Base-by-base conservation (phyloP, 352 stramenopile species). In the Globisporangium camurandrum region DNA sequence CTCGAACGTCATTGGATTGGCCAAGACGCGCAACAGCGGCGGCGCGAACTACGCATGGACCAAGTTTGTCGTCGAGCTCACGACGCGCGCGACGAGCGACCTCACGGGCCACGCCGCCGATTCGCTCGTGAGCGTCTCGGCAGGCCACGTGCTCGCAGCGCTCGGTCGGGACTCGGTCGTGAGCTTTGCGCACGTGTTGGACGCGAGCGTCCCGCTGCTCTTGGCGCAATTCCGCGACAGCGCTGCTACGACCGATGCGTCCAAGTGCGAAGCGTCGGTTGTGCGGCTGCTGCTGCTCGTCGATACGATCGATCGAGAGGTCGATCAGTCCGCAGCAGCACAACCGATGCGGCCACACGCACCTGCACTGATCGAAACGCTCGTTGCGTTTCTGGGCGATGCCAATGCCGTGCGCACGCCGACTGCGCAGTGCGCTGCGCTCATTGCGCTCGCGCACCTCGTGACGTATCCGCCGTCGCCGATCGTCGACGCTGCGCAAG, bases 11-110 rank as follows among this genome's bases (percentile, higher is more conserved):
- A 81, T 92, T 28, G 81, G 74, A 3, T 72, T 70, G 28, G 75
- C 75, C 26, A 88, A 82, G 46, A 69, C 71, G 5, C 73, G 80
- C 27, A 47, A 67, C 3, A 66, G 53, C 4, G 74, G 69, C 17
- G 78, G 81, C 24, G 78, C 74, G 3, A 54, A 62, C 12, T 90
- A 90, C 50, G 83, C 83, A 11, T 94, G 83, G 83, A 88, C 59
- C 56, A 87, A 91, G 53, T 92, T 91, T 60, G 78, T 94, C 8
- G 76, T 90, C 23, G 76, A 88, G 42, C 64, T 89, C 26, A 85
- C 75, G 12, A 72, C 75, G 23, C 76, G 79, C 38, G 74, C 81
- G 9, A 75, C 63, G 4, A 64, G 77, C 7, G 77, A 94, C 46
- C 58, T 94, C 39, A 55, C 63, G 12, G 75, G 81, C 22, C 64